These are phyloP conservation scores for Hondaea fermentalgiana DNA, from an alignment of 108 stramenopile genomes.

Conservation along the genomic window DNA sequence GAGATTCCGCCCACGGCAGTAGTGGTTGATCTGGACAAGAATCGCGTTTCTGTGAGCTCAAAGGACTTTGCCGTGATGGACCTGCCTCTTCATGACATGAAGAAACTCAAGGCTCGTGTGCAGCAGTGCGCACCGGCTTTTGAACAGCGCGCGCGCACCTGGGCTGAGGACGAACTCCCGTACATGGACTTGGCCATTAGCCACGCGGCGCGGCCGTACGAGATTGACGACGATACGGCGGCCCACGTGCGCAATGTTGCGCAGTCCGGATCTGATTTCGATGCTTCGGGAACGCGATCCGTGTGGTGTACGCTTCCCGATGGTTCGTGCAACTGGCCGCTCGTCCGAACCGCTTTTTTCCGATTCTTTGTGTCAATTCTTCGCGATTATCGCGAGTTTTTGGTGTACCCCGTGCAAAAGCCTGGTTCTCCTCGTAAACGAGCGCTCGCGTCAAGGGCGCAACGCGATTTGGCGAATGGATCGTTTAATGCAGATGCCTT, in stretches of 20 bases:
- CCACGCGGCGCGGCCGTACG: slow-evolving; percentile 34
- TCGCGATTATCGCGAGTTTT: slow-evolving; percentile 66
- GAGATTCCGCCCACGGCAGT: slow-evolving; percentile 64
- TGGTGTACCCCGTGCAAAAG: slow-evolving; percentile 72
- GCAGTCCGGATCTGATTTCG: slow-evolving; percentile 47
- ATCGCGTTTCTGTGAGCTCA: slow-evolving; percentile 57
- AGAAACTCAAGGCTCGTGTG: slow-evolving; percentile 42
- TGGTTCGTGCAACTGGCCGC: slow-evolving; percentile 45
- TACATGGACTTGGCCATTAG: slow-evolving; percentile 35
- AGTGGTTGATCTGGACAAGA: slow-evolving; percentile 73
- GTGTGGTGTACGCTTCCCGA: slow-evolving; percentile 61
- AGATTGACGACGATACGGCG: slow-evolving; percentile 51
- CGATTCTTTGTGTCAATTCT: slow-evolving; percentile 65
- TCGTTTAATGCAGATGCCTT: slow-evolving; percentile 41
- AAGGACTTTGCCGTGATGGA: slow-evolving; percentile 41
- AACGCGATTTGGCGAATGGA: slow-evolving; percentile 30
- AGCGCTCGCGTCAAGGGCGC: slow-evolving; percentile 23
- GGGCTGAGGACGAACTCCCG: slow-evolving; percentile 20
- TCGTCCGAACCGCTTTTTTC: slow-evolving; percentile 56
- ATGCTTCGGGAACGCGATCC: slow-evolving; percentile 64
- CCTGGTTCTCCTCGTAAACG: slow-evolving; percentile 4
- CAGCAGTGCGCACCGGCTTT: neutral
- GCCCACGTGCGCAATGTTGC: slow-evolving; percentile 66
- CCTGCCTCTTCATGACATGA: slow-evolving; percentile 53
- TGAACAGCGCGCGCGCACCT: slow-evolving; percentile 42